These are phyloP conservation scores for Pythium aristosporum DNA, from an alignment of 352 stramenopile species.

Conservation along the genomic window DNA sequence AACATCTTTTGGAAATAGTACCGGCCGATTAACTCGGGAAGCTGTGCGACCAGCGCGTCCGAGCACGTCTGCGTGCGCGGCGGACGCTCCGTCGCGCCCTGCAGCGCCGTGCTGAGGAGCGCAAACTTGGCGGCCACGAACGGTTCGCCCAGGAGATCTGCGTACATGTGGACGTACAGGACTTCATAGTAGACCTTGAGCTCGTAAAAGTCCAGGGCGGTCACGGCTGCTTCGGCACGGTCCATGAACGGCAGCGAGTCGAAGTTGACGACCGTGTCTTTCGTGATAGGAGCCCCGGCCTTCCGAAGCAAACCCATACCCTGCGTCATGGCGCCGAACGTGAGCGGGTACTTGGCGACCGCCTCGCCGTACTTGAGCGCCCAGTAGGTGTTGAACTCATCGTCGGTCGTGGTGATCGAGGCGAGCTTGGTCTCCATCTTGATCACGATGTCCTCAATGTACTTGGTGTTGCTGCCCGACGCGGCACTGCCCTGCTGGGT, in stretches of 20 bases:
- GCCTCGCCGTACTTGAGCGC: neutral
- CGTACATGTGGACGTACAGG: constrained; percentile 41
- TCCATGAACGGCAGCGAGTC: constrained; percentile 51
- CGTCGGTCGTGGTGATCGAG: constrained; percentile 46
- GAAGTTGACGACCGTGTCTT: constrained; percentile 44
- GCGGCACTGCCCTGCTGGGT: constrained; percentile 13
- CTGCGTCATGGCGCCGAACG: constrained; percentile 43
- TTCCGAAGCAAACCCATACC: constrained; percentile 40
- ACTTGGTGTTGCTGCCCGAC: constrained; percentile 4
- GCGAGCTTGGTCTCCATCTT: constrained; percentile 61
- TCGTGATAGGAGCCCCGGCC: constrained; percentile 31
- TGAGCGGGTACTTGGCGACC: constrained; percentile 52
- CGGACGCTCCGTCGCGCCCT: constrained; percentile 59
- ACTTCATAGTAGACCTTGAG: constrained; percentile 65
- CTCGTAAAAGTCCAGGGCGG: constrained; percentile 34
- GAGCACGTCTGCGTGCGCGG: constrained; percentile 43
- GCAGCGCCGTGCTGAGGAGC: constrained; percentile 81
- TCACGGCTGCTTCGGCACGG: constrained; percentile 39
- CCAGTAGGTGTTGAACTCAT: constrained; percentile 47
- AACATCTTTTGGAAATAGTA: constrained; percentile 88
- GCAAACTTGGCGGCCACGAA: constrained; percentile 88
- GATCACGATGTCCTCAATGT: constrained; percentile 47
- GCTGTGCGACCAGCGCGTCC: constrained; percentile 13
- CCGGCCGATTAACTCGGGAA: constrained; percentile 63
- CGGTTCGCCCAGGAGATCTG: constrained; percentile 37